Percentiles rank a stretch among this genome's conserved stretches.
Conservation (phyloP, 73 alveolate genomes). For the Effrenium voratum region DNA sequence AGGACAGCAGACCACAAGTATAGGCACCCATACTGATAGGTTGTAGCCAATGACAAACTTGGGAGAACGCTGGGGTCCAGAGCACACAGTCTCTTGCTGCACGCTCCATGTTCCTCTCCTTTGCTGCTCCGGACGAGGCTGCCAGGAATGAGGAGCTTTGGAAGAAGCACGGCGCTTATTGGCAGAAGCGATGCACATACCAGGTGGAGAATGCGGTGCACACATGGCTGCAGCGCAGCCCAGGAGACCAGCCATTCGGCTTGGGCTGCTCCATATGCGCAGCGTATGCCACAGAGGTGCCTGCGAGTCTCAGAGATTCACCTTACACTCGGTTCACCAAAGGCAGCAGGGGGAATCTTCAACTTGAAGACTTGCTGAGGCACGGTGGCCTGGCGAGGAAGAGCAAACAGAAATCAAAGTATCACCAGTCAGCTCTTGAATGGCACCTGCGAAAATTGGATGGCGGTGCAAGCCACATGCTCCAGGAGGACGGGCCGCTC, state of each 20-base stretch:
- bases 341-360: not conserved
- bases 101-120: too few relatives aligned
- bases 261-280: not conserved
- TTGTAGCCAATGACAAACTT: too few relatives aligned
- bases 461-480: not conserved
- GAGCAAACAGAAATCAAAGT: not conserved
- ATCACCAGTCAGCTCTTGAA: not conserved
- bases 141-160: too few relatives aligned
- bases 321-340: not conserved
- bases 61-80: too few relatives aligned
- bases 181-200: too few relatives aligned
- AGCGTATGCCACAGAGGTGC: not conserved
- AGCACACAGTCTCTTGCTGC: too few relatives aligned
- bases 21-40: too few relatives aligned
- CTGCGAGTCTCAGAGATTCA: not conserved
- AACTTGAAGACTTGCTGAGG: not conserved
- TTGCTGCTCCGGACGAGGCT: too few relatives aligned
- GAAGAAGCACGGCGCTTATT: too few relatives aligned
- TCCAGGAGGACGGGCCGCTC: not conserved
- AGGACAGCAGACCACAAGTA: too few relatives aligned
- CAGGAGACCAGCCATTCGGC: not conserved
- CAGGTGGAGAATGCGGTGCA: not conserved
- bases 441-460: not conserved
- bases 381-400: not conserved
- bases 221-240: not conserved